Conservation (phyloP, 257 asterid species). For the Ehretia macrophylla region DNA sequence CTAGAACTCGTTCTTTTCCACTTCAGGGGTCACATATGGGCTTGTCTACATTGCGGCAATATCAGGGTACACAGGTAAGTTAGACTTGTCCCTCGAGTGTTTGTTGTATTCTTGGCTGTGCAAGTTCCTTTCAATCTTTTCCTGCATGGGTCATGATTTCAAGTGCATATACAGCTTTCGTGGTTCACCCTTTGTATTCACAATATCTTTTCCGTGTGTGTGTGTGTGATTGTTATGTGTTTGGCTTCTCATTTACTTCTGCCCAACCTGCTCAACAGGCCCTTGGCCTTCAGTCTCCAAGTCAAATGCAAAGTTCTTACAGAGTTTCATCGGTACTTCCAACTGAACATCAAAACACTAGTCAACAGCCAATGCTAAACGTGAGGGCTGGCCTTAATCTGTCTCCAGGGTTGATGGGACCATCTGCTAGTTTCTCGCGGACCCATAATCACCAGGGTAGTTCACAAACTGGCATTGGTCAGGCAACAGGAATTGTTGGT, state of each 20-base stretch:
- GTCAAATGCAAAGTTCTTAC: constrained; percentile 29
- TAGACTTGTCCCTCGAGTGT: neutral
- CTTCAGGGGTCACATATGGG: constrained; percentile 26
- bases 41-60: constrained; percentile 32
- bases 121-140: neutral
- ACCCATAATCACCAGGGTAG: constrained; percentile 26
- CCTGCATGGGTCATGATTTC: neutral
- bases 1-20: constrained; percentile 21
- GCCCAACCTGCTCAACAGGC: constrained; percentile 28
- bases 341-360: constrained; percentile 24
- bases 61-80: constrained; percentile 30
- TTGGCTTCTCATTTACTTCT: constrained; percentile 11
- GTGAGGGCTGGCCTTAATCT: constrained; percentile 15
- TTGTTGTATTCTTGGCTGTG: neutral
- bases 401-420: constrained; percentile 27
- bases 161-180: too few species aligned
- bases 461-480: constrained; percentile 25
- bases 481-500: constrained; percentile 12
- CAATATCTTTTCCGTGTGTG: too few species aligned
- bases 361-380: constrained; percentile 18
- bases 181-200: too few species aligned
- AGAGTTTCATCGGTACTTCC: constrained; percentile 18
- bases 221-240: neutral
- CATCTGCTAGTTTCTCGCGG: constrained; percentile 22
- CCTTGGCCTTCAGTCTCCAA: constrained; percentile 24